A percentile compares a stretch with the other conserved stretches of the same genome.
These are phyloP conservation scores for Polyplosphaeria fusca DNA, from an alignment of 495 filamentous ascomycete species.

Conservation along the genomic window DNA sequence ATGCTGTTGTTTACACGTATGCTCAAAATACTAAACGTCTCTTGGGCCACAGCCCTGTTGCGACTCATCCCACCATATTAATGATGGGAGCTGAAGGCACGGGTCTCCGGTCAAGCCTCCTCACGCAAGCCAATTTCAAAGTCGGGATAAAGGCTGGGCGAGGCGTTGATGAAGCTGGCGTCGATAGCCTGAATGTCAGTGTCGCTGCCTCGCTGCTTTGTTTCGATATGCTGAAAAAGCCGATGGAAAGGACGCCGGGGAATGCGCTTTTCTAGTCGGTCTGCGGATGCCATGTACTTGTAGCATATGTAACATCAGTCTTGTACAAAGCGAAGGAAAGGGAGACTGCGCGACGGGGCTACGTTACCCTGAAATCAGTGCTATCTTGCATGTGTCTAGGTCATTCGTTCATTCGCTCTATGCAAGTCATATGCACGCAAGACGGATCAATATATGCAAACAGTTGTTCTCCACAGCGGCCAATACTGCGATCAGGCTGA, in stretches of 20 bases:
- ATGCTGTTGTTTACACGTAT: conserved; percentile 12
- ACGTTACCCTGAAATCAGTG: too few species aligned
- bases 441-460: too few species aligned
- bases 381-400: too few species aligned
- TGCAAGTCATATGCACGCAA: too few species aligned
- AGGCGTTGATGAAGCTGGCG: conserved; percentile 40
- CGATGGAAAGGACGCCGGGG: conserved; percentile 19
- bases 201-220: conserved; percentile 77
- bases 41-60: conserved; percentile 45
- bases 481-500: too few species aligned
- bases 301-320: too few species aligned
- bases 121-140: conserved; percentile 58
- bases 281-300: too few species aligned
- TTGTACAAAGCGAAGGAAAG: too few species aligned
- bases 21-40: conserved; percentile 10
- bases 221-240: conserved; percentile 55
- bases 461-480: too few species aligned
- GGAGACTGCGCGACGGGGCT: too few species aligned
- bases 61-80: conserved; percentile 64
- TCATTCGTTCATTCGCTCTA: too few species aligned
- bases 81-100: conserved; percentile 81
- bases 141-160: conserved; percentile 54
- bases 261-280: background rate
- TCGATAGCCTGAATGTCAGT: conserved; percentile 86
- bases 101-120: conserved; percentile 62